These are phyloP conservation scores for Priceomyces castillae DNA, from an alignment of 805 yeast species.

Conservation along the genomic window DNA sequence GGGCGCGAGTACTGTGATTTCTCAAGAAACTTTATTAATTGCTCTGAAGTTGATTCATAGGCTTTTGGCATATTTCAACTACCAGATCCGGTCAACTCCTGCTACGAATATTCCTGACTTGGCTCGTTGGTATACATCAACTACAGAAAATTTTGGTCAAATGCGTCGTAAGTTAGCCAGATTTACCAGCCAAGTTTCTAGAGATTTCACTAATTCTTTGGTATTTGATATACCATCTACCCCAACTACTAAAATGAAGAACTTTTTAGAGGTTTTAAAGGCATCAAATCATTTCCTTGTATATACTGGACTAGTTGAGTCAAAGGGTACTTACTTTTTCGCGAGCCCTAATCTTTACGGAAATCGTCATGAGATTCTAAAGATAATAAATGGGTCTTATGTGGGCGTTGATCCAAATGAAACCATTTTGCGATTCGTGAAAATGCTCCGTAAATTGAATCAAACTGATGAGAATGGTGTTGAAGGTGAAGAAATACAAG, in stretches of 20 bases:
- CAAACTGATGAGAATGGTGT: constrained; percentile 15
- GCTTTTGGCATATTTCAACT: constrained; percentile 64
- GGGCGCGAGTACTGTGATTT: constrained; percentile 77
- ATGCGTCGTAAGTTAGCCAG: constrained; percentile 79
- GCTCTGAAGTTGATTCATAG: constrained; percentile 67
- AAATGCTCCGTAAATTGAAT: constrained; percentile 18
- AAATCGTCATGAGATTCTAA: constrained; percentile 37
- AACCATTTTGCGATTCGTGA: constrained; percentile 24
- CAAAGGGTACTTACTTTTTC: constrained; percentile 74
- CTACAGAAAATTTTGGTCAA: constrained; percentile 69
- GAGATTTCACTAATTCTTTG: constrained; percentile 71
- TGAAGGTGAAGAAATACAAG: neutral
- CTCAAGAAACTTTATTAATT: constrained; percentile 67
- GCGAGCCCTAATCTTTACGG: constrained; percentile 61
- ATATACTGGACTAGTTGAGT: constrained; percentile 68
- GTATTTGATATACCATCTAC: constrained; percentile 49
- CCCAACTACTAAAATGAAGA: constrained; percentile 45
- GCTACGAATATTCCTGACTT: constrained; percentile 34
- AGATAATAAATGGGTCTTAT: constrained; percentile 38
- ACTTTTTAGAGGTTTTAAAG: constrained; percentile 55
- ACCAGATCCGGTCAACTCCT: constrained; percentile 55
- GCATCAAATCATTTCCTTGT: constrained; percentile 73
- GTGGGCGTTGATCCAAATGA: constrained; percentile 36
- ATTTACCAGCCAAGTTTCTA: constrained; percentile 64
- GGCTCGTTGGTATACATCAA: constrained; percentile 62